A percentile compares a stretch with the other conserved stretches of the same genome.
phyloP scores from a whole-genome alignment of 306 rosid genomes.

The Rubus idaeus region DNA sequence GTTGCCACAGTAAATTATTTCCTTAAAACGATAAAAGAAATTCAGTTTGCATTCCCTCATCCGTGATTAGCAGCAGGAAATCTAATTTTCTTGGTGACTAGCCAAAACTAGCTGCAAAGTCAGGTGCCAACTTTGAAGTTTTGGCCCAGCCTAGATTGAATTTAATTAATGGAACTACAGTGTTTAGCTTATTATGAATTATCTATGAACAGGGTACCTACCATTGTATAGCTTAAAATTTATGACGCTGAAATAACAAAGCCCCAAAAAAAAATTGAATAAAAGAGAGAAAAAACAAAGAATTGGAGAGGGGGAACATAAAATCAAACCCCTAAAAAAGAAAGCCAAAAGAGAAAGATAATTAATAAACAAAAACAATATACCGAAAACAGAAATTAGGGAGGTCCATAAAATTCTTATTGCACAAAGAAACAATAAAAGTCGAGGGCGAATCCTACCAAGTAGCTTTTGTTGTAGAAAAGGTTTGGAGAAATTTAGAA shows the following conservation, averaged over 20 bases:
- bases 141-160: not conserved
- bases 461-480: too few species aligned
- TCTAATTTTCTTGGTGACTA: not conserved
- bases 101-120: not conserved
- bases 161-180: not conserved
- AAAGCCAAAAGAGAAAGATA: too few species aligned
- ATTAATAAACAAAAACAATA: too few species aligned
- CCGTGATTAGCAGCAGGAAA: not conserved
- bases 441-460: too few species aligned
- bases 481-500: too few species aligned
- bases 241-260: not conserved
- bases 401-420: too few species aligned
- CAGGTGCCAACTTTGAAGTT: not conserved
- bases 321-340: too few species aligned
- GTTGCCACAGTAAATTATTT: not conserved
- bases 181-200: not conserved
- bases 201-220: not conserved
- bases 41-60: not conserved
- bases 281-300: too few species aligned
- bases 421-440: too few species aligned
- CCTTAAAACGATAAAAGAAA: not conserved
- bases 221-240: not conserved
- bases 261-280: too few species aligned
- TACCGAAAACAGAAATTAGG: too few species aligned
- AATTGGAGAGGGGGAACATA: too few species aligned